Evolutionary conservation across 1,139 yeast species (phyloP).

Genomic region (Pichia sp.): DNA sequence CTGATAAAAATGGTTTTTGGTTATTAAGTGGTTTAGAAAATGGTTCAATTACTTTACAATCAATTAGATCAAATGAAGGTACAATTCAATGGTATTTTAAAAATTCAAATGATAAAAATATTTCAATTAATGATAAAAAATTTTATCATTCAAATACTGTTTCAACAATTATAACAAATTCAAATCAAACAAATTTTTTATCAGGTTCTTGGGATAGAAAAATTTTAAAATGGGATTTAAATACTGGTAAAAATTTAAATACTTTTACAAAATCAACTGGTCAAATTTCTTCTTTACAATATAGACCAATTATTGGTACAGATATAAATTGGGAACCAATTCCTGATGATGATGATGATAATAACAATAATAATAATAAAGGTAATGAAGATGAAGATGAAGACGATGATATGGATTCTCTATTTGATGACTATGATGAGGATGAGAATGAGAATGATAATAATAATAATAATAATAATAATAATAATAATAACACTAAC

Average conservation of each 20-base stretch:
- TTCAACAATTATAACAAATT: constrained; percentile 60
- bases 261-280: constrained; percentile 56
- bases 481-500: neutral
- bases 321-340: constrained; percentile 26
- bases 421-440: constrained; percentile 70
- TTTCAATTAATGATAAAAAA: constrained; percentile 15
- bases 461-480: constrained; percentile 7
- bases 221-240: constrained; percentile 78
- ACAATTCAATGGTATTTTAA: constrained; percentile 66
- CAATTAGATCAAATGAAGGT: constrained; percentile 82
- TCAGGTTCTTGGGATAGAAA: constrained; percentile 91
- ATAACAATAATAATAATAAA: neutral
- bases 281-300: constrained; percentile 72
- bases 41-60: constrained; percentile 85
- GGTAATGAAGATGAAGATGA: constrained; percentile 8
- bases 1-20: constrained; percentile 80
- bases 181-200: constrained; percentile 53
- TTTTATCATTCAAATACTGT: constrained; percentile 62
- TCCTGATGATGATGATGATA: neutral
- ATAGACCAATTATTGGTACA: constrained; percentile 66
- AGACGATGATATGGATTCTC: constrained; percentile 55
- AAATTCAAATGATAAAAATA: constrained; percentile 26
- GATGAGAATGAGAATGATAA: constrained; percentile 31
- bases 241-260: constrained; percentile 54
- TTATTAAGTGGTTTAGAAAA: constrained; percentile 71